Base-by-base conservation (phyloP, 164 flowering plant species). In the Macadamia integrifolia region DNA sequence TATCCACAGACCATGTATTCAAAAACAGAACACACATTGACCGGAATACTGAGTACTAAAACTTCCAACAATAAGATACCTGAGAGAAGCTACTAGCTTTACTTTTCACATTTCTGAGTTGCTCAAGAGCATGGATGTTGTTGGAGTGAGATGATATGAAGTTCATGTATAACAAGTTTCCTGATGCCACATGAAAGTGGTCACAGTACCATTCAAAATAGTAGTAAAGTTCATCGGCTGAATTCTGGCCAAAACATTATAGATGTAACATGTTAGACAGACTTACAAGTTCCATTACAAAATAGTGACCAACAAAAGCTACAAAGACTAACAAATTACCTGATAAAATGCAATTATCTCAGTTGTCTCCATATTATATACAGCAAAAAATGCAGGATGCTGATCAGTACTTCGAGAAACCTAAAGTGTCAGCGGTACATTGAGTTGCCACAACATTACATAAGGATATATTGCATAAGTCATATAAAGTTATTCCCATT, bases 361-460 rank as follows among this genome's bases (percentile, higher is more conserved):
- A 68, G 98, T 91, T 23, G 94, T 82, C 79, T 92, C 98, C 97
- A 95, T 95, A 81, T 92, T 87, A 78, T 95, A 95, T 66, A 95
- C 92, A 75, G 90, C 93, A 78, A 92, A 87, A 74, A 95, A 95
- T 49, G 99, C 90, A 65, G 88, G 85, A 77, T 85, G 88, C 5
- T 82, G 85, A 75, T 95, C 98, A 62, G 87, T 76, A 76, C 76
- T 91, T 77, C 98, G 82, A n/a, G 88, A 84, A 56, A 91, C 87
- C 98, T 92, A 65, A 2, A 75, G 58, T 52, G 66, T 74, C 60
- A 61, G 7, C 57, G 61, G 40, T 6, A 49, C 12, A 67, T 14
- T 35, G 59, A 48, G 6, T 44, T 28, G 1, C 28, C 31, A 46
- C 4, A 23, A 48, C 14, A 44, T 29, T 48, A 17, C 42, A 57